Conservation (phyloP, 331 rosid genomes). For the Acacia concinna region DNA sequence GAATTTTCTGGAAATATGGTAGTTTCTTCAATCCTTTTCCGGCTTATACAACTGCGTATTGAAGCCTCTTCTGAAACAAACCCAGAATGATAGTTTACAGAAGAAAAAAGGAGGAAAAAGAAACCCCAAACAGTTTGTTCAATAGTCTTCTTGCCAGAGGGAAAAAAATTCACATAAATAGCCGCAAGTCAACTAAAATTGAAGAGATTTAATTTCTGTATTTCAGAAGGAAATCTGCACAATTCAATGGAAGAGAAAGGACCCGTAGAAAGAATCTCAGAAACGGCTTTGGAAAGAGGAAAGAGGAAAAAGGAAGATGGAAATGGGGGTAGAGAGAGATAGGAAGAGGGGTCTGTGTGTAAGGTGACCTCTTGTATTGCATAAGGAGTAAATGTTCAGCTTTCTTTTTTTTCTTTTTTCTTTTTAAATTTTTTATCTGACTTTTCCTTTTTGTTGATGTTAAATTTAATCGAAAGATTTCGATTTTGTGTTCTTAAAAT, state of each 20-base stretch:
- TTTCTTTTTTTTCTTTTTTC: conserved; percentile 22
- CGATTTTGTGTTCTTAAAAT: conserved; percentile 24
- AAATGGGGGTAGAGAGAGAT: conserved; percentile 56
- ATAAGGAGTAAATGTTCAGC: conserved; percentile 72
- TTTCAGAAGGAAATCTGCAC: conserved; percentile 50
- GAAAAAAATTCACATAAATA: conserved; percentile 38
- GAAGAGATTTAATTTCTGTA: conserved; percentile 52
- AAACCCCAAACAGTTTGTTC: conserved; percentile 51
- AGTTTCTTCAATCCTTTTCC: conserved; percentile 44
- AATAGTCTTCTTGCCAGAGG: conserved; percentile 43
- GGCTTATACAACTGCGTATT: conserved; percentile 44
- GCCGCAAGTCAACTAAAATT: conserved; percentile 53
- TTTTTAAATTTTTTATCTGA: background rate
- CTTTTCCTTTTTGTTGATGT: conserved; percentile 22
- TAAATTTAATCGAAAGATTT: conserved; percentile 35
- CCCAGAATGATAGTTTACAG: conserved; percentile 58
- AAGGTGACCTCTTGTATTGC: conserved; percentile 69
- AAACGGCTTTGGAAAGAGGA: conserved; percentile 74
- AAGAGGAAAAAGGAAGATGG: conserved; percentile 84
- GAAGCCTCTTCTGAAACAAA: conserved; percentile 57
- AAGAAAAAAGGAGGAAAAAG: conserved; percentile 51
- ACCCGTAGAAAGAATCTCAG: conserved; percentile 76
- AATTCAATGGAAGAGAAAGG: conserved; percentile 71
- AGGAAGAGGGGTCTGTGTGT: conserved; percentile 36
- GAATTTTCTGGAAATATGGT: conserved; percentile 39